Evolutionary conservation across 306 rosid species (phyloP).

Genomic region (Coriaria nepalensis): DNA sequence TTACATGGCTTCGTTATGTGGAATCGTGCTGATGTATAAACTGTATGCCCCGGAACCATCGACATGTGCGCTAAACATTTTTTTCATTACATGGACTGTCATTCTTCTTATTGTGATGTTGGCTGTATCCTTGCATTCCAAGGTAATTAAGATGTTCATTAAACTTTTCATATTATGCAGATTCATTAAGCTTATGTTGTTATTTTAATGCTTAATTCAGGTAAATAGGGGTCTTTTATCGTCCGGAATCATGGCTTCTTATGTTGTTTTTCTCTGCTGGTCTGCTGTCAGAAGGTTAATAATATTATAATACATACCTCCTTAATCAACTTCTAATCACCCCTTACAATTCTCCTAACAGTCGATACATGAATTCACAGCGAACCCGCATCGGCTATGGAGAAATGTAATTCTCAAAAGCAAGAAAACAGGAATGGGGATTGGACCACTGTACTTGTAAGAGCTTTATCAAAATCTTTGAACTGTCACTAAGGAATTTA

Average conservation of each 20-base stretch:
- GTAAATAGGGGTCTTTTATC: conserved; percentile 77
- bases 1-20: conserved; percentile 51
- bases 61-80: conserved; percentile 58
- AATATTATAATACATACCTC: too few species aligned
- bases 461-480: conserved; percentile 14
- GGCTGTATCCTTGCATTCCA: conserved; percentile 56
- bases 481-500: not conserved
- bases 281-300: conserved; percentile 68
- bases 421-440: conserved; percentile 26
- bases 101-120: conserved; percentile 61
- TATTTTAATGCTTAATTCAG: conserved; percentile 34
- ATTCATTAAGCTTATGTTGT: too few species aligned
- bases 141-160: too few species aligned
- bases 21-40: conserved; percentile 43
- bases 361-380: conserved; percentile 27
- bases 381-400: conserved; percentile 55
- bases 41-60: conserved; percentile 34
- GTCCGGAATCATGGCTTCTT: conserved; percentile 86
- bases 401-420: conserved; percentile 34
- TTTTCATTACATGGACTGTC: conserved; percentile 78
- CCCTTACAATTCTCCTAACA: not conserved
- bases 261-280: conserved; percentile 79
- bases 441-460: conserved; percentile 62
- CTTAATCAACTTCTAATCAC: conserved; percentile 2
- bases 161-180: too few species aligned